Percentiles rank a stretch among this genome's conserved stretches.
Conservation (phyloP, 306 rosid genomes). For the Trifolium pratense region DNA sequence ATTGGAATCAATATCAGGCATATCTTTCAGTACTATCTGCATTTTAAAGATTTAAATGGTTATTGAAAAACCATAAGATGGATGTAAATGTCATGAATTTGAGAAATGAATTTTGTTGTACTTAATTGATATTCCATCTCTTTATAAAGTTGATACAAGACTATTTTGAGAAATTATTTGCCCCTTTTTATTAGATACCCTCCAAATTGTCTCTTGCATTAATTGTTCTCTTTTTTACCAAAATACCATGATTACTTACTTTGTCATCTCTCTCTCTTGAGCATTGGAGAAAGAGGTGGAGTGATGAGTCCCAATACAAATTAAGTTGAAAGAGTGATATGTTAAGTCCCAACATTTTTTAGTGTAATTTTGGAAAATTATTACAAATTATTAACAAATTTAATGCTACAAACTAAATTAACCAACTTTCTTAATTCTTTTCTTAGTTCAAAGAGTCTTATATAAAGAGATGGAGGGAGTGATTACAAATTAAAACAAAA, state of each 20-base stretch:
- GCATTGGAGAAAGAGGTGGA: constrained; percentile 3
- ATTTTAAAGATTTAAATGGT: constrained; percentile 45
- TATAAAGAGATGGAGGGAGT: background rate
- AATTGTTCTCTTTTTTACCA: background rate
- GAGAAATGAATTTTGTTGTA: constrained; percentile 10
- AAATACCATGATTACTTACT: background rate
- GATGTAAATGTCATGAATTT: constrained; percentile 28
- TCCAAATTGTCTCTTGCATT: background rate
- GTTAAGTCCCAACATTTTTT: background rate
- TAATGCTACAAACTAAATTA: constrained; percentile 8
- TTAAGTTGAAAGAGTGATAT: constrained; percentile 1
- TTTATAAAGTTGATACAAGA: background rate
- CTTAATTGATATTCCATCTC: constrained; percentile 10
- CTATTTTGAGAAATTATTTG: background rate
- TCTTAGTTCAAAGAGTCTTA: background rate
- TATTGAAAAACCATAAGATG: constrained; percentile 36
- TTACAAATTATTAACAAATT: background rate
- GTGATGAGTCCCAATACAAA: background rate
- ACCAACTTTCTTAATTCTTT: constrained; percentile 5
- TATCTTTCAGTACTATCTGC: constrained; percentile 89
- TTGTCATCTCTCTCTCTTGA: constrained; percentile 8
- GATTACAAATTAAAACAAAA: constrained; percentile 11
- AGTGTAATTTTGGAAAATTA: background rate
- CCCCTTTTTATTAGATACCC: background rate
- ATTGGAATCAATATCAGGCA: constrained; percentile 79